Conservation (phyloP, 2,329 filamentous ascomycete genomes). For the Aspergillus vadensis region DNA sequence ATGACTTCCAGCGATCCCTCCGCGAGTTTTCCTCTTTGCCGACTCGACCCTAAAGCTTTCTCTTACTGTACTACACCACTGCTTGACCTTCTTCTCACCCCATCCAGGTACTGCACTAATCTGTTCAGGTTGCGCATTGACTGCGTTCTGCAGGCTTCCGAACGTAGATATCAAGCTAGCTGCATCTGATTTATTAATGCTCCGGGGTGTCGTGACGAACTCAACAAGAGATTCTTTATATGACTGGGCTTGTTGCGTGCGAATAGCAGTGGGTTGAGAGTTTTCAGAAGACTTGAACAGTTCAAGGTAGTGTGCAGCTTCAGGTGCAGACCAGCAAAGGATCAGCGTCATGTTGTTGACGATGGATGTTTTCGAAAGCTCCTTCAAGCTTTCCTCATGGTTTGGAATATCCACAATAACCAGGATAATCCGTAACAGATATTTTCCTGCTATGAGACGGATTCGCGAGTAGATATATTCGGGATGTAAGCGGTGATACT, state of each 20-base stretch:
- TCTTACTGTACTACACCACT: slow-evolving; percentile 78
- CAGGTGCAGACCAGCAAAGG: slow-evolving; percentile 89
- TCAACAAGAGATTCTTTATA: slow-evolving; percentile 88
- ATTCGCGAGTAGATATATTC: slow-evolving; percentile 98
- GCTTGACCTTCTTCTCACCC: slow-evolving; percentile 92
- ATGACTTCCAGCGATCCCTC: slow-evolving; percentile 30
- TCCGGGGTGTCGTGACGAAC: slow-evolving; percentile 86
- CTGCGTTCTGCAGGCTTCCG: slow-evolving; percentile 79
- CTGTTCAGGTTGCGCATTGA: slow-evolving; percentile 87
- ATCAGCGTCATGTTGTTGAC: slow-evolving; percentile 92
- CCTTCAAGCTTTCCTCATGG: slow-evolving; percentile 85
- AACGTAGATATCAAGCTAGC: slow-evolving; percentile 88
- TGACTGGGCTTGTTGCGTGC: slow-evolving; percentile 76
- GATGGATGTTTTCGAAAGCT: slow-evolving; percentile 87
- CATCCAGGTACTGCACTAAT: slow-evolving; percentile 83
- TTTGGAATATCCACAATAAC: slow-evolving; percentile 94
- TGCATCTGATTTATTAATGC: slow-evolving; percentile 93
- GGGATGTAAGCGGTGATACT: slow-evolving; percentile 95
- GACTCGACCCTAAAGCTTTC: slow-evolving; percentile 81
- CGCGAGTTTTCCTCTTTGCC: slow-evolving; percentile 59
- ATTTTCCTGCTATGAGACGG: slow-evolving; percentile 78
- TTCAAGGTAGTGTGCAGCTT: slow-evolving; percentile 91
- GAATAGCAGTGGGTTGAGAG: slow-evolving; percentile 77
- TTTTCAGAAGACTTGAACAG: slow-evolving; percentile 94
- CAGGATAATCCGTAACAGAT: slow-evolving; percentile 81